phyloP scores from a whole-genome alignment of 164 flowering plant species.

The Hamamelis virginiana region DNA sequence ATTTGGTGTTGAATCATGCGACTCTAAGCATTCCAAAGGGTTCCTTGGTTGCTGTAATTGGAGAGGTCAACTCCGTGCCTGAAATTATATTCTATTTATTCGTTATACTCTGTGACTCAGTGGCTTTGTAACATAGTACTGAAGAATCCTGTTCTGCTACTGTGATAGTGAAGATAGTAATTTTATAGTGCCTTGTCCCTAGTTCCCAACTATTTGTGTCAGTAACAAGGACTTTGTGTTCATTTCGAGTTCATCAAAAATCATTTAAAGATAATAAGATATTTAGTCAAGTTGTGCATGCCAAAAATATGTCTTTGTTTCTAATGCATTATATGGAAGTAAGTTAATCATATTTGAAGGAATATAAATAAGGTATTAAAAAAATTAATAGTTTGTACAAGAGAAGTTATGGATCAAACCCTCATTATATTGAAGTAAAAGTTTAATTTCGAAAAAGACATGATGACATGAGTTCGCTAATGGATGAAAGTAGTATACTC shows the following conservation, averaged over 20 bases:
- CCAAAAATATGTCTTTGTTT: too few relatives aligned
- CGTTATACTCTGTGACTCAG: neutral
- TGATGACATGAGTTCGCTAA: too few relatives aligned
- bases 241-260: too few relatives aligned
- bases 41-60: conserved; percentile 63
- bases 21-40: conserved; percentile 68
- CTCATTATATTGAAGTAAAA: too few relatives aligned
- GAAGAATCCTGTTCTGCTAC: neutral
- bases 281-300: too few relatives aligned
- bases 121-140: neutral
- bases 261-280: neutral
- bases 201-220: neutral
- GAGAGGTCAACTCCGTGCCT: conserved; percentile 61
- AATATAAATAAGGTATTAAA: too few relatives aligned
- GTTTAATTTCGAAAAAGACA: too few relatives aligned
- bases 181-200: neutral
- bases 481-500: too few relatives aligned
- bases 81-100: conserved; percentile 1
- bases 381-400: too few relatives aligned
- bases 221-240: neutral
- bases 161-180: neutral
- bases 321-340: too few relatives aligned
- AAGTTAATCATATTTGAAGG: too few relatives aligned
- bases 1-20: conserved; percentile 43
- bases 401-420: too few relatives aligned